Evolutionary conservation across 305 asterid genomes (phyloP).

Genomic region (Caryopteris hybrid): DNA sequence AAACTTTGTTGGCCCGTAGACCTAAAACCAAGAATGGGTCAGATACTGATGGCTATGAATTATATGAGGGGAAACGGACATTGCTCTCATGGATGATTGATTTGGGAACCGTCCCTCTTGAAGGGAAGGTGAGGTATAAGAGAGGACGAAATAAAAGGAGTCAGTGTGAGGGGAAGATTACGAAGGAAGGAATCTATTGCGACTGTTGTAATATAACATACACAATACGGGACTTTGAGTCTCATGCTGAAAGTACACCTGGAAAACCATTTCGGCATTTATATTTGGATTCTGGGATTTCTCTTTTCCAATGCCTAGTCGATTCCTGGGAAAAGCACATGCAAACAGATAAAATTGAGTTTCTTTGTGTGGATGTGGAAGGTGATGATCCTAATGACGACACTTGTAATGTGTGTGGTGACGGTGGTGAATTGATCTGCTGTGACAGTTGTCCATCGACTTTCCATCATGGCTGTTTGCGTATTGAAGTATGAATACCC

Average conservation of each 20-base stretch:
- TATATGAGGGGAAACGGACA: constrained; percentile 55
- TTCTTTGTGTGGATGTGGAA: constrained; percentile 61
- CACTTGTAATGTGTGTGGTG: constrained; percentile 91
- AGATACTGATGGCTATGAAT: constrained; percentile 38
- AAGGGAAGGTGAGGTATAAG: constrained; percentile 53
- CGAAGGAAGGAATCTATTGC: constrained; percentile 74
- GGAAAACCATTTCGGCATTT: constrained; percentile 46
- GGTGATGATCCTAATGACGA: constrained; percentile 90
- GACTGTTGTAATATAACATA: constrained; percentile 60
- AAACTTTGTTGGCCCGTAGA: constrained; percentile 63
- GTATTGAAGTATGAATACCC: constrained; percentile 49
- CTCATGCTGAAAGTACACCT: constrained; percentile 58
- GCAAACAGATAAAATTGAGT: constrained; percentile 41
- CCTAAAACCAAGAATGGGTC: constrained; percentile 52
- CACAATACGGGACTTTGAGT: constrained; percentile 49
- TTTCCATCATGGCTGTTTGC: constrained; percentile 86
- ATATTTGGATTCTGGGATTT: constrained; percentile 59
- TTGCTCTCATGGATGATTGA: constrained; percentile 92
- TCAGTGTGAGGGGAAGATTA: constrained; percentile 57
- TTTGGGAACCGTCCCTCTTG: constrained; percentile 55
- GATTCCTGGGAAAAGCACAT: constrained; percentile 76
- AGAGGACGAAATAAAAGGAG: constrained; percentile 31
- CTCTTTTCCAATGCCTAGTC: constrained; percentile 66
- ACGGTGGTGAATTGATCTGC: constrained; percentile 93
- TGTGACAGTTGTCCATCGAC: constrained; percentile 97